These are phyloP conservation scores for Apiotrichum porosum DNA, from an alignment of 1,284 basidiomycete genomes.

Conservation along the genomic window DNA sequence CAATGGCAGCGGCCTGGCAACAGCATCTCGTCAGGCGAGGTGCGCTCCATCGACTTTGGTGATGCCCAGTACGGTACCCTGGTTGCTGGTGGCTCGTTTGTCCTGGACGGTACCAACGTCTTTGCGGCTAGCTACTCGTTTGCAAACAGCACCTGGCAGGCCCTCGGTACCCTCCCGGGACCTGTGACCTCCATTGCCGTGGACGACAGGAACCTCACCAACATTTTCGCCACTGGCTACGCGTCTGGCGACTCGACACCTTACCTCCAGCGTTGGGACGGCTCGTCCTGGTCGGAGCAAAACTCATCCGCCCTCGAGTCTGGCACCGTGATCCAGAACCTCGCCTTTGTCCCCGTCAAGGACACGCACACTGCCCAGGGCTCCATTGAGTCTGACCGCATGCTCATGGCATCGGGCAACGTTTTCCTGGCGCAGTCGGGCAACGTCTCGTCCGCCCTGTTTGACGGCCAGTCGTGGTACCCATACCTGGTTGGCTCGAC, in stretches of 20 bases:
- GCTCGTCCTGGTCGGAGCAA: slow-evolving; percentile 63
- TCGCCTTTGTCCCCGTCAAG: slow-evolving; percentile 84
- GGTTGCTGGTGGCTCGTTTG: slow-evolving; percentile 69
- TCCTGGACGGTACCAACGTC: slow-evolving; percentile 56
- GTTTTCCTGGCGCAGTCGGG: slow-evolving; percentile 65
- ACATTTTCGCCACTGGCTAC: slow-evolving; percentile 85
- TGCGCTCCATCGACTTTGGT: slow-evolving; percentile 60
- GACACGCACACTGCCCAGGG: slow-evolving; percentile 54
- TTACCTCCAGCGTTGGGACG: slow-evolving; percentile 80
- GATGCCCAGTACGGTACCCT: slow-evolving; percentile 57
- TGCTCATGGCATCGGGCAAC: slow-evolving; percentile 83
- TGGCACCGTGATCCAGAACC: slow-evolving; percentile 60
- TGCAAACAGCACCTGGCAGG: slow-evolving; percentile 61
- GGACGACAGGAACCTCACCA: slow-evolving; percentile 72
- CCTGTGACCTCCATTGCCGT: slow-evolving; percentile 84
- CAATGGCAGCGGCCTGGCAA: slow-evolving; percentile 76
- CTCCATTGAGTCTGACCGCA: slow-evolving; percentile 73
- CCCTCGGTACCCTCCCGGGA: slow-evolving; percentile 67
- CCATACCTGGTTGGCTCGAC: slow-evolving; percentile 76
- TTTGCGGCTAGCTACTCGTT: slow-evolving; percentile 70
- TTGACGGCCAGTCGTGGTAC: slow-evolving; percentile 75
- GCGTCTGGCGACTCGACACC: slow-evolving; percentile 58
- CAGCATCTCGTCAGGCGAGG: slow-evolving; percentile 70
- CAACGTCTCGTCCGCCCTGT: slow-evolving; percentile 76
- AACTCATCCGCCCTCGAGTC: slow-evolving; percentile 51